Conservation (phyloP, 805 yeast species). For the Barnettozyma pratensis region DNA sequence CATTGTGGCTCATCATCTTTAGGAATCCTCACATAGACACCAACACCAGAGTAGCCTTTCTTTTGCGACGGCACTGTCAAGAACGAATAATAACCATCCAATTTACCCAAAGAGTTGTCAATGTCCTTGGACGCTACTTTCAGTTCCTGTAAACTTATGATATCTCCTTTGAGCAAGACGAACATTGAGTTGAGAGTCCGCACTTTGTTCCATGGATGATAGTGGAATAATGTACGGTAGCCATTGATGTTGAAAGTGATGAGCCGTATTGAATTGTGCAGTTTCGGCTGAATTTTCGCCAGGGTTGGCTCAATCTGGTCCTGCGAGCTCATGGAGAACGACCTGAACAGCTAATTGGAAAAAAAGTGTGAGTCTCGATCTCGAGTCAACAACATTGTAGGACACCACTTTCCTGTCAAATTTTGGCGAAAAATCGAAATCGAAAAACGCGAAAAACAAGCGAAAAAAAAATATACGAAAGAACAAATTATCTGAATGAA, state of each 20-base stretch:
- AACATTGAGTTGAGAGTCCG: slow-evolving; percentile 38
- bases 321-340: neutral
- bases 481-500: neutral
- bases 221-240: slow-evolving; percentile 68
- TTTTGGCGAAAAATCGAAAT: neutral
- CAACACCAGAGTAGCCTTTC: slow-evolving; percentile 92
- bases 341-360: neutral
- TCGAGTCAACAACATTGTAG: neutral
- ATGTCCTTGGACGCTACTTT: slow-evolving; percentile 55
- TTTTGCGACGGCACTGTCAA: slow-evolving; percentile 61
- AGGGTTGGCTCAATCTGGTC: neutral
- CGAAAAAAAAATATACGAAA: neutral
- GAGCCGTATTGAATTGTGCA: slow-evolving; percentile 1
- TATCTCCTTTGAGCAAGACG: slow-evolving; percentile 56
- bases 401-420: neutral
- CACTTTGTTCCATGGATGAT: slow-evolving; percentile 74
- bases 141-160: slow-evolving; percentile 83
- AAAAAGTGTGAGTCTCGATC: neutral
- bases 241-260: slow-evolving; percentile 85
- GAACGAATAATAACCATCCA: slow-evolving; percentile 57
- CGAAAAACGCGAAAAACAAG: neutral
- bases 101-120: slow-evolving; percentile 41
- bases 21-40: slow-evolving; percentile 63
- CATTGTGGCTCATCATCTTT: slow-evolving; percentile 35
- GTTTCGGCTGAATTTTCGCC: neutral